Base-by-base conservation (phyloP, 2,329 filamentous ascomycete genomes). In the Lachnellula suecica region DNA sequence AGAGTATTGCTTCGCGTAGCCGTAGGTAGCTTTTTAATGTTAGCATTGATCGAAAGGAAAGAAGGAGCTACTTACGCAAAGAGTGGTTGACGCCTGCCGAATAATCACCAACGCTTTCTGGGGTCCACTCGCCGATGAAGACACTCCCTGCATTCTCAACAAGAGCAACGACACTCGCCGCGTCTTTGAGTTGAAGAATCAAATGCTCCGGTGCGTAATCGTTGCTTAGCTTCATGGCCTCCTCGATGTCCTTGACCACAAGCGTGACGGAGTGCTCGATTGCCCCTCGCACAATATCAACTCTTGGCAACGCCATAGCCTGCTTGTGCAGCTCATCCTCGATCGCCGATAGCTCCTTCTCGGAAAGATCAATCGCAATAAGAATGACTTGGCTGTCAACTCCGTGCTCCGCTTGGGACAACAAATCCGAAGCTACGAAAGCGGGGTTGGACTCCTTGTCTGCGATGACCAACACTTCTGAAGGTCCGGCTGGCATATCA, bases 51-150 rank as follows among this genome's bases (percentile, higher is more conserved):
- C 24, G 31, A 31, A 22, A 15, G 23, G 19, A 42, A 50, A 29
- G 15, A 19, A 22, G 57, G 10, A 31, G 15, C 43, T 52, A 87
- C 90, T 83, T 87, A 96, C 91, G 94, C 60, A 99, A 76, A 53
- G 90, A 95, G 77, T 99, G 94, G 71, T 99, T 99, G 38, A 99
- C 94, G 66, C 94, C 94, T 48, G 94, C 94, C 58, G 91, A 96
- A 75, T 99, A 99, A 70, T 99, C 94, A 42, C 94, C 94, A 3
- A 99, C 94, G 70, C 90, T 96, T 74, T 99, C 94, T 5, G 94
- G 94, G 0, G 94, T 97, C 94, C 94, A 99, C 59, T 88, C 80
- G 9, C 94, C 94, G 59, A 97, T 86, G 69, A 99, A 99, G 6
- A 99, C 92, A 68, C 91, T 96, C 17, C 94, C 94, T 2, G 94